Base-by-base conservation (phyloP, 1,284 basidiomycete genomes). In the Vanrija humicola region DNA sequence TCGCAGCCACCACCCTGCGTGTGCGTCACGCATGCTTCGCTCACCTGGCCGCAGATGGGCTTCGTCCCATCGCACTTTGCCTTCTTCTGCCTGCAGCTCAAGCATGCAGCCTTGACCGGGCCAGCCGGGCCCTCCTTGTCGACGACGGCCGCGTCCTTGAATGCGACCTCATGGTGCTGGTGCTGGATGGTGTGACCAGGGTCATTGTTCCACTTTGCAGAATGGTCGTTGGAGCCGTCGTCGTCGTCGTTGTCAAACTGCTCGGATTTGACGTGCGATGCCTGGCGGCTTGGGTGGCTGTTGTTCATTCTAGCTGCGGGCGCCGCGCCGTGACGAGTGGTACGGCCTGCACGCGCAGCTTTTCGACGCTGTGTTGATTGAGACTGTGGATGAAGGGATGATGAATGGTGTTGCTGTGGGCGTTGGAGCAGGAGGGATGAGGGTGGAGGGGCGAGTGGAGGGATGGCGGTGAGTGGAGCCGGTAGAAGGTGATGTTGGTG, bases 51-150 rank as follows among this genome's bases (percentile, higher is more conserved):
- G 52, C 76, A 78, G 23, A 72, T 61, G 0, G 76, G 76, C 57
- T 70, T 66, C 0, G 57, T 63, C 6, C 76, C 76, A 55, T 76
- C 75, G 48, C 76, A 78, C 56, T 75, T 73, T 12, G 72, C 73
- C 64, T 78, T 78, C 48, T 73, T 74, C 34, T 64, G 63, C 26
- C 76, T 62, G 51, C 76, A 78, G 43, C 67, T 70, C 19, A 78
- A 59, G 58, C 76, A 78, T 23, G 76, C 76, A 21, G 70, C 67
- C 63, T 74, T 74, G 42, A 74, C 72, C 3, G 72, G 72, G 3
- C 55, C 55, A 1, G 34, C 34, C 2, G 12, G 23, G 26, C 23
- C 46, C 15, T 46, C 43, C 28, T 48, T 50, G 23, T 51, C 25
- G 15, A 42, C 21, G 16, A 52, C 29, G 40, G 42, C 28, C 29